These are phyloP conservation scores for Fusarium bulbicola DNA, from an alignment of 2,329 filamentous ascomycete species.

Conservation along the genomic window DNA sequence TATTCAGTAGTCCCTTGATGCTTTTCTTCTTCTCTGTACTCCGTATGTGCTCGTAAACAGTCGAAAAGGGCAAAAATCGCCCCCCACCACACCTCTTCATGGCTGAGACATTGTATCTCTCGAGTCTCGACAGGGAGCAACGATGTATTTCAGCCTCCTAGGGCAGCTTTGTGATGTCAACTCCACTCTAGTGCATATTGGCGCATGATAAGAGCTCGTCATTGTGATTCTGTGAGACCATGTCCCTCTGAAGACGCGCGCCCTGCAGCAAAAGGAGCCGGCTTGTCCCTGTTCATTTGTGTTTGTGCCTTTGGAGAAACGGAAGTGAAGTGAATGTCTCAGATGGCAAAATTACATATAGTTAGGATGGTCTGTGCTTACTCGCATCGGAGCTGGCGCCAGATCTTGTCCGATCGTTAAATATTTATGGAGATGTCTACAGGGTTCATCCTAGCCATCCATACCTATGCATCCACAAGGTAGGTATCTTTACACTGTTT, in stretches of 20 bases:
- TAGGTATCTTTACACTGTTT: too few species aligned
- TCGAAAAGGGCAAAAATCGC: neutral
- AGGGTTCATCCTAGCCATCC: conserved; percentile 6
- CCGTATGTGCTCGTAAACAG: neutral
- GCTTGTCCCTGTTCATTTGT: neutral
- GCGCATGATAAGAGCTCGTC: neutral
- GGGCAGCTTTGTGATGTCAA: neutral
- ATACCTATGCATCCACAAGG: too few species aligned
- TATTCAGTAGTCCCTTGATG: neutral
- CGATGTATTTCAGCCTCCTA: neutral
- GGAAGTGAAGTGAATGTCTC: neutral
- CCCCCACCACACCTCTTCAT: neutral
- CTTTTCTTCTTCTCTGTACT: neutral
- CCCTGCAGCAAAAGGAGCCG: neutral
- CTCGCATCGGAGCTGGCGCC: conserved; percentile 28
- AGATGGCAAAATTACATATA: neutral
- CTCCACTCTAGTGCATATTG: neutral
- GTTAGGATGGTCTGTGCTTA: conserved; percentile 30
- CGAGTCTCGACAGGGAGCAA: neutral
- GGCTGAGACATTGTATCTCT: neutral
- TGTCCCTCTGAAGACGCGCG: neutral
- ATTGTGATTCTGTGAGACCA: neutral
- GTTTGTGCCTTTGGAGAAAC: neutral
- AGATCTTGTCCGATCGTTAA: conserved; percentile 37
- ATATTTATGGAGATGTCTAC: conserved; percentile 8